Percentiles rank a stretch among this genome's conserved stretches.
Evolutionary conservation across 768 basidiomycete species (phyloP).

Genomic region (Strobilomyces dryophilus): DNA sequence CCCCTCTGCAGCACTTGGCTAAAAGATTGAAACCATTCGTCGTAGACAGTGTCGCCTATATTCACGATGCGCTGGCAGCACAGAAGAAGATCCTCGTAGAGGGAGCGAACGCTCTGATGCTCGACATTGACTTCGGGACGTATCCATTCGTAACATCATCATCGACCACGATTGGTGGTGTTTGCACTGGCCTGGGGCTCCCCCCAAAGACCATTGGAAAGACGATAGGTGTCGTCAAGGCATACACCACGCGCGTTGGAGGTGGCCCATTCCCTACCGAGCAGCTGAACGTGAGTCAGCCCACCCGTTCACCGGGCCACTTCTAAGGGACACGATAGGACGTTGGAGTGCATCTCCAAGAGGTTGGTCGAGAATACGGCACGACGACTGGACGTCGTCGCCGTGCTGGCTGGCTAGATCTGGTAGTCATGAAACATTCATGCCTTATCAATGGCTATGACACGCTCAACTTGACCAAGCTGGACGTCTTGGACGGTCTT

Average conservation of each 20-base stretch:
- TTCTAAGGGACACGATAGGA: conserved; percentile 42
- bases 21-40: conserved; percentile 84
- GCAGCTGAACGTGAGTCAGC: conserved; percentile 70
- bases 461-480: conserved; percentile 88
- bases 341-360: conserved; percentile 83
- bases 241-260: conserved; percentile 98
- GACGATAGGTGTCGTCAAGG: conserved; percentile 91
- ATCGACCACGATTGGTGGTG: conserved; percentile 89
- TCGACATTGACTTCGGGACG: conserved; percentile 96
- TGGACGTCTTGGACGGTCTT: conserved; percentile 86
- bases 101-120: conserved; percentile 98
- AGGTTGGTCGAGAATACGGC: conserved; percentile 90
- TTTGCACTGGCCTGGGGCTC: conserved; percentile 96
- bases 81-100: conserved; percentile 88
- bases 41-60: conserved; percentile 79
- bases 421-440: conserved; percentile 92
- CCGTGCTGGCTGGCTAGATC: conserved; percentile 96
- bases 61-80: conserved; percentile 72
- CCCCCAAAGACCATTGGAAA: conserved; percentile 87
- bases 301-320: neutral
- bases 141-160: conserved; percentile 98
- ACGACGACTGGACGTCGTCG: conserved; percentile 89
- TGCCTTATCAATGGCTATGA: conserved; percentile 96
- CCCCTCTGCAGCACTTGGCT: conserved; percentile 62
- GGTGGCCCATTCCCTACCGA: conserved; percentile 98